These are phyloP conservation scores for Coemansia javaensis DNA, from an alignment of 192 early-diverging fungal genomes.

Conservation along the genomic window DNA sequence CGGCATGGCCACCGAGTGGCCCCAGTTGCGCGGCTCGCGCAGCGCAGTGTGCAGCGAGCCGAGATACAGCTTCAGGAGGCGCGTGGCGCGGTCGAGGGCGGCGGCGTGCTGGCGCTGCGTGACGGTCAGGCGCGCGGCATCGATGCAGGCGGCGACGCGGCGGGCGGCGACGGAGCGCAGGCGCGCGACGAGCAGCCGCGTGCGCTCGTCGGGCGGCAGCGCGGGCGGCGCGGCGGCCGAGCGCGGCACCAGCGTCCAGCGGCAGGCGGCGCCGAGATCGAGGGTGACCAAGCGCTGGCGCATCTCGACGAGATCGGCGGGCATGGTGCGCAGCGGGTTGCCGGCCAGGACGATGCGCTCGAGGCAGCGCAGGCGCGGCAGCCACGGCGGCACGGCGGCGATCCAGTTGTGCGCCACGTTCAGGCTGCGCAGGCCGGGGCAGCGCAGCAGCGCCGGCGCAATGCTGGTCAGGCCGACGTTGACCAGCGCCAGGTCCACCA, in stretches of 20 bases:
- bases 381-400: conserved; percentile 27
- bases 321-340: conserved; percentile 35
- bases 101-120: conserved; percentile 44
- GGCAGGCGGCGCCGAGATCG: conserved; percentile 17
- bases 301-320: conserved; percentile 47
- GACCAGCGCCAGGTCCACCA: conserved; percentile 30
- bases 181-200: conserved; percentile 13
- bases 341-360: conserved; percentile 33
- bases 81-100: conserved; percentile 31
- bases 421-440: conserved; percentile 31
- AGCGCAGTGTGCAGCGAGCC: conserved; percentile 30
- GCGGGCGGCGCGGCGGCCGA: conserved; percentile 7
- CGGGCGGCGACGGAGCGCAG: conserved; percentile 24
- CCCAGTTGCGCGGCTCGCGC: conserved; percentile 39
- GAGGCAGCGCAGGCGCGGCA: conserved; percentile 22
- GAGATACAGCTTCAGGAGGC: conserved; percentile 26
- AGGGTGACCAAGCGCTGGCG: conserved; percentile 35
- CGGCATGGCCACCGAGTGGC: conserved; percentile 38
- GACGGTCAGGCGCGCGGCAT: conserved; percentile 21
- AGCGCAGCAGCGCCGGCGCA: conserved; percentile 10
- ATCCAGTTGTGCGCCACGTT: conserved; percentile 54
- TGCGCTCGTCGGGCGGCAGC: conserved; percentile 14
- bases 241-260: conserved; percentile 34
- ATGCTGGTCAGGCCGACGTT: conserved; percentile 39
- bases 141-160: conserved; percentile 38